Percentiles rank a stretch among this genome's conserved stretches.
These are phyloP conservation scores for Lophium mytilinum DNA, from an alignment of 495 filamentous ascomycete genomes.

Conservation along the genomic window DNA sequence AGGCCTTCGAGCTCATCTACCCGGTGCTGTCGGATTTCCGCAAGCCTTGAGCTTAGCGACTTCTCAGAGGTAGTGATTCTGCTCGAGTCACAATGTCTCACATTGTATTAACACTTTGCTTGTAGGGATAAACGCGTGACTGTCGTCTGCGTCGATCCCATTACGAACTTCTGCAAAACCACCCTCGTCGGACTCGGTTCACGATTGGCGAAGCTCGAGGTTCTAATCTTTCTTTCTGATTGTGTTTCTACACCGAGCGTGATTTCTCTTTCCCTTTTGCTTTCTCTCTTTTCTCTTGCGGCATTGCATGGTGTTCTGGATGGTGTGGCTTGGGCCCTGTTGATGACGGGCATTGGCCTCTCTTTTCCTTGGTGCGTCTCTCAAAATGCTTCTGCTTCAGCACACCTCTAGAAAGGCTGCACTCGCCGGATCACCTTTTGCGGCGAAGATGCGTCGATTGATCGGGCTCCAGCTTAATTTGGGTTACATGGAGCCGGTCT, in stretches of 20 bases:
- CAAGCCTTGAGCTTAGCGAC: conserved; percentile 27
- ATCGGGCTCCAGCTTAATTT: conserved; percentile 8
- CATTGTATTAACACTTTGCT: not conserved
- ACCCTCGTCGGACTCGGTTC: not conserved
- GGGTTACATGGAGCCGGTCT: not conserved
- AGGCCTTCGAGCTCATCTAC: conserved; percentile 97
- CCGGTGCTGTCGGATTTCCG: conserved; percentile 72
- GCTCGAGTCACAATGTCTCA: no score
- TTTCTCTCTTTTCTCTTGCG: conserved; percentile 14
- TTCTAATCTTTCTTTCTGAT: not conserved
- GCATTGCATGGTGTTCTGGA: conserved; percentile 27
- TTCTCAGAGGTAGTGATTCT: no score
- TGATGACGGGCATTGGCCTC: not conserved
- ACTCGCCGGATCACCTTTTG: conserved; percentile 2
- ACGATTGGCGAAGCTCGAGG: not conserved
- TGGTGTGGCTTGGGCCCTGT: not conserved
- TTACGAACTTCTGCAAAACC: not conserved
- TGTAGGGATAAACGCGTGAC: not conserved
- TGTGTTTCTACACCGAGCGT: not conserved
- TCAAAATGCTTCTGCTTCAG: not conserved
- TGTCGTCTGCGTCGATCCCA: not conserved
- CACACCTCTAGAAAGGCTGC: conserved; percentile 11
- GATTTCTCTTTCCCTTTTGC: not conserved
- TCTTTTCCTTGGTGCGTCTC: conserved; percentile 5
- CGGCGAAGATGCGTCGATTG: conserved; percentile 3